Evolutionary conservation across 2,329 filamentous ascomycete genomes (phyloP).

Genomic region (Ascochyta clinopodiicola): DNA sequence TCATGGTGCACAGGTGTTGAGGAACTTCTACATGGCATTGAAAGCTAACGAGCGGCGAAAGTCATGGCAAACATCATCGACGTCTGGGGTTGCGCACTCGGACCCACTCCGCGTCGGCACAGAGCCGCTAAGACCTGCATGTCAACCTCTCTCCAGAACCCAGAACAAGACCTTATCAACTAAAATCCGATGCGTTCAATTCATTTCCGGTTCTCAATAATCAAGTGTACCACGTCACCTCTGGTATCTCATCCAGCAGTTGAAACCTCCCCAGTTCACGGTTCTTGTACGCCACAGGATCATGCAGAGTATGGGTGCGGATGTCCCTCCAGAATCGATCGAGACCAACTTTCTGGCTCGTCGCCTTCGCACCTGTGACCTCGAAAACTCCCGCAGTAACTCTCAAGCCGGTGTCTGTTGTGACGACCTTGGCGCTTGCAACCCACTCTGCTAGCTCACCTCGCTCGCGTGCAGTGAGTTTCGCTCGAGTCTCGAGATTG

Average conservation of each 20-base stretch:
- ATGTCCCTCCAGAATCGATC: slow-evolving; percentile 72
- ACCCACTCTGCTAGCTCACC: slow-evolving; percentile 69
- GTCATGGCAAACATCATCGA: slow-evolving; percentile 9
- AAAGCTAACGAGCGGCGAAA: slow-evolving; percentile 2
- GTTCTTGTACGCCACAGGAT: slow-evolving; percentile 72
- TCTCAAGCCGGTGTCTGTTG: slow-evolving; percentile 64
- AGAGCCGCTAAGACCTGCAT: too few species aligned
- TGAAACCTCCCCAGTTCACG: slow-evolving; percentile 65
- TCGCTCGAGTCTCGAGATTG: slow-evolving; percentile 45
- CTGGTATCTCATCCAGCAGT: slow-evolving; percentile 63
- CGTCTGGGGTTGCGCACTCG: slow-evolving; percentile 9
- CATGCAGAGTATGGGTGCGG: slow-evolving; percentile 70
- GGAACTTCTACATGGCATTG: neutral
- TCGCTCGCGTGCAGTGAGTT: slow-evolving; percentile 59
- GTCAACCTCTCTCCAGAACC: too few species aligned
- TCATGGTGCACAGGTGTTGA: slow-evolving; percentile 3
- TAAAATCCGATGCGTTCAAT: too few species aligned
- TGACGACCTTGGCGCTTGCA: slow-evolving; percentile 67
- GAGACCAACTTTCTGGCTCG: slow-evolving; percentile 64
- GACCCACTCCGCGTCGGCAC: neutral
- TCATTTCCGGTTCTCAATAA: too few species aligned
- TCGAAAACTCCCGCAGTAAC: slow-evolving; percentile 70
- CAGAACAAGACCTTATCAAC: too few species aligned
- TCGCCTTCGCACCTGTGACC: slow-evolving; percentile 66
- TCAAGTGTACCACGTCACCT: slow-evolving; percentile 68